Percentiles rank a stretch among this genome's conserved stretches.
Evolutionary conservation across 306 rosid genomes (phyloP).

Genomic region (Pachyrhizus erosus): DNA sequence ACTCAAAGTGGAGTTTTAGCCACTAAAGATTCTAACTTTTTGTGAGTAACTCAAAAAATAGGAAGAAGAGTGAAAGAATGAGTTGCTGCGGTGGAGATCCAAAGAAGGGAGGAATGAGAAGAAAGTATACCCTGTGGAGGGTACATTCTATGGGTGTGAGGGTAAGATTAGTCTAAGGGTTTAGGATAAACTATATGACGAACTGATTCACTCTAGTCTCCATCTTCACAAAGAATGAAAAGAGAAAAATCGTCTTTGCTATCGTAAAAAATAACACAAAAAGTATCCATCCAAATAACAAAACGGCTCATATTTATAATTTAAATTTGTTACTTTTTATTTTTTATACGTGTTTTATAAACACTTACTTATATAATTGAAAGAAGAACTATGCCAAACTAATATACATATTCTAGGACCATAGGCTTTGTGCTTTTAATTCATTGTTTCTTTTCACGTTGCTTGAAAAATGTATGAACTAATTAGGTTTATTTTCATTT

Average conservation of each 20-base stretch:
- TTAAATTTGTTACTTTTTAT: not conserved
- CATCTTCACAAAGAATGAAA: not conserved
- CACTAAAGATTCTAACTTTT: too few relatives aligned
- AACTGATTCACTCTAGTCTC: too few relatives aligned
- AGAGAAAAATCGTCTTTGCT: not conserved
- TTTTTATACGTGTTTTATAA: not conserved
- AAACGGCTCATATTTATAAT: not conserved
- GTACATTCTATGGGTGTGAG: too few relatives aligned
- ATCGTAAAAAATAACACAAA: not conserved
- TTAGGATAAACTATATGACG: too few relatives aligned
- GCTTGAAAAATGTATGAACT: not conserved
- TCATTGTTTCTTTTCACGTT: not conserved
- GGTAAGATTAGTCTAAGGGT: too few relatives aligned
- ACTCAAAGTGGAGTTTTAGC: too few relatives aligned
- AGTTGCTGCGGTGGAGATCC: too few relatives aligned
- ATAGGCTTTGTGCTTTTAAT: not conserved
- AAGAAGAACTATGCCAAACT: not conserved
- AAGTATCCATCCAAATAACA: not conserved
- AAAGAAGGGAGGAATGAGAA: too few relatives aligned
- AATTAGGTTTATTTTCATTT: not conserved
- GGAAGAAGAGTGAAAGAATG: too few relatives aligned
- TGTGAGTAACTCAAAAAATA: too few relatives aligned
- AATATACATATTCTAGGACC: not conserved
- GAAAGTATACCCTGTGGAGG: too few relatives aligned
- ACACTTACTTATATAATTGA: not conserved